A percentile compares a stretch with the other conserved stretches of the same genome.
phyloP scores from a whole-genome alignment of 1,139 yeast genomes.

The Sugiyamaella novakii region DNA sequence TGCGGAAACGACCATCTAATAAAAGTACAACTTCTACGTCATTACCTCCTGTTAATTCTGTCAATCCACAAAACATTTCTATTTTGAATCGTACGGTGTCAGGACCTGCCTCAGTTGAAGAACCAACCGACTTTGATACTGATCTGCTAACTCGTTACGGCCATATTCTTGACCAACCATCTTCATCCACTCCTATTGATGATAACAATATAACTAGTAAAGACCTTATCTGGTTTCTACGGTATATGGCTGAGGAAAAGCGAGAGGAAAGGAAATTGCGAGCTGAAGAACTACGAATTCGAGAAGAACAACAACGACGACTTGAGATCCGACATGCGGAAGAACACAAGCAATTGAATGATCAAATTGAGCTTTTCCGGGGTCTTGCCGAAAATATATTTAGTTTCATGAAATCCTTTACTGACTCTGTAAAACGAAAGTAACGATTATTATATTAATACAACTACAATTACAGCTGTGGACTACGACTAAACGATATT shows the following conservation, averaged over 20 bases:
- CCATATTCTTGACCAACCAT: neutral
- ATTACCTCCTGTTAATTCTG: neutral
- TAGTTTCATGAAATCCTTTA: slow-evolving; percentile 8
- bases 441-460: slow-evolving; percentile 1
- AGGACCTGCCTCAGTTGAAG: slow-evolving; percentile 2
- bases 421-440: neutral
- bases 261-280: slow-evolving; percentile 7
- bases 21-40: neutral
- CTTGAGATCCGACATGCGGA: neutral
- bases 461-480: too few species aligned
- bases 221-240: slow-evolving; percentile 8
- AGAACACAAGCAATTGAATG: slow-evolving; percentile 6
- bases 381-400: slow-evolving; percentile 1
- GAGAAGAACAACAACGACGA: slow-evolving; percentile 14
- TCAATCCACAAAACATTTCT: slow-evolving; percentile 3
- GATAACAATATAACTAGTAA: neutral
- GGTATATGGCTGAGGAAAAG: slow-evolving; percentile 6
- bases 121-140: slow-evolving; percentile 1
- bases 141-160: slow-evolving; percentile 6
- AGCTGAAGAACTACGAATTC: slow-evolving; percentile 6
- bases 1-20: neutral
- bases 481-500: too few species aligned
- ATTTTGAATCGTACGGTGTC: slow-evolving; percentile 2
- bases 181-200: neutral
- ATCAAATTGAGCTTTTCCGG: slow-evolving; percentile 7